Evolutionary conservation across 2,329 filamentous ascomycete genomes (phyloP).

Genomic region (Huntiella moniliformis): DNA sequence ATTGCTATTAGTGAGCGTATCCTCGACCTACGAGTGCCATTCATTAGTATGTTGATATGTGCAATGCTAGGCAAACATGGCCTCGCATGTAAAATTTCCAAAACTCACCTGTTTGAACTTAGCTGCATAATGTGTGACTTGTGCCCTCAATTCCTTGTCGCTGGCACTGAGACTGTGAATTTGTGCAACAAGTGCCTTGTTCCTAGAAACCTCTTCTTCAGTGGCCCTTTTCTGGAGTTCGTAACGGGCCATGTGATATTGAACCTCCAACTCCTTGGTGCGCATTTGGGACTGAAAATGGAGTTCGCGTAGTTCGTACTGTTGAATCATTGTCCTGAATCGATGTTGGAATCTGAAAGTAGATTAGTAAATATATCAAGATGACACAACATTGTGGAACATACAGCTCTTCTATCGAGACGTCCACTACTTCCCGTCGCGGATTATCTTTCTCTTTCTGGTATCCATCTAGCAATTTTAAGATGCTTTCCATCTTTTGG

Average conservation of each 20-base stretch:
- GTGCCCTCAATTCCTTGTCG: constrained; percentile 78
- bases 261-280: constrained; percentile 88
- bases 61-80: no score
- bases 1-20: constrained; percentile 95
- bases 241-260: constrained; percentile 71
- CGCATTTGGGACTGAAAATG: constrained; percentile 86
- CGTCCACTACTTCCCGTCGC: constrained; percentile 60
- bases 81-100: background rate
- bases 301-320: constrained; percentile 86
- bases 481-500: constrained; percentile 59
- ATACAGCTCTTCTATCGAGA: constrained; percentile 79
- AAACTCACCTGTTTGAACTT: constrained; percentile 92
- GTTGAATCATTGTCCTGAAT: constrained; percentile 92
- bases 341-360: constrained; percentile 52
- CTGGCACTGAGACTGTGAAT: constrained; percentile 93
- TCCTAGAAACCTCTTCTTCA: constrained; percentile 61
- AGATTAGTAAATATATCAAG: constrained; percentile 11
- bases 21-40: constrained; percentile 54
- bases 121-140: constrained; percentile 95
- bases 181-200: constrained; percentile 72
- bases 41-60: no score
- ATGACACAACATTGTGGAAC: constrained; percentile 17
- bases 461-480: constrained; percentile 72
- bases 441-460: constrained; percentile 74
- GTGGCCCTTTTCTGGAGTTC: constrained; percentile 81